phyloP scores from a whole-genome alignment of 129 eudicot species.

The Centrapalus pauciflorus region DNA sequence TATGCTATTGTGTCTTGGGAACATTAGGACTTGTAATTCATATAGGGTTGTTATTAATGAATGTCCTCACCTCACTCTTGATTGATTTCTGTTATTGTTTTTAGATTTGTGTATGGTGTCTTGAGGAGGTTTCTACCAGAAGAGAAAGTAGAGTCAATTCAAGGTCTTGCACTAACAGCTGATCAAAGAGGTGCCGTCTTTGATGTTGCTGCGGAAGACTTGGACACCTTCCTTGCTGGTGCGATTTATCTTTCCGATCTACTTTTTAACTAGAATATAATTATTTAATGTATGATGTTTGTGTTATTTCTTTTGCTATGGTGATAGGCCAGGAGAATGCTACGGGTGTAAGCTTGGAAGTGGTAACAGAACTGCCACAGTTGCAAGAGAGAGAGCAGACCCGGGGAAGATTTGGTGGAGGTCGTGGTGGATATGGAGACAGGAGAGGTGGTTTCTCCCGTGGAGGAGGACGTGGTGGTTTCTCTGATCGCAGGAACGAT shows the following conservation, averaged over 20 bases:
- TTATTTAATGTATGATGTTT: not conserved
- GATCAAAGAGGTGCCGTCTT: conserved; percentile 82
- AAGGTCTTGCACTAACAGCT: conserved; percentile 77
- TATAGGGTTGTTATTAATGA: no score
- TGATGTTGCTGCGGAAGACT: conserved; percentile 62
- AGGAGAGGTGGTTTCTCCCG: conserved; percentile 33
- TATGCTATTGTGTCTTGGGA: no score
- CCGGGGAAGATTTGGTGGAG: conserved; percentile 54
- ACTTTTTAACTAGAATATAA: not conserved
- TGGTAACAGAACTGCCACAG: conserved; percentile 63
- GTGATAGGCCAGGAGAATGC: conserved; percentile 66
- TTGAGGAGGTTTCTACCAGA: conserved; percentile 87
- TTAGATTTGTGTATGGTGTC: conserved; percentile 60
- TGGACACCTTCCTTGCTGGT: conserved; percentile 73
- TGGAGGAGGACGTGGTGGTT: conserved; percentile 37
- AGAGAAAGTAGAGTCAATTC: conserved; percentile 69
- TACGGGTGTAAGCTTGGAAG: conserved; percentile 61
- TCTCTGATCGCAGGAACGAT: conserved; percentile 30
- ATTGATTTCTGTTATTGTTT: not conserved
- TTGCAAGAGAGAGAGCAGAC: conserved; percentile 64
- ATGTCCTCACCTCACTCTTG: not conserved
- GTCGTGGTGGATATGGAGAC: conserved; percentile 37
- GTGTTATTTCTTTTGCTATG: not conserved
- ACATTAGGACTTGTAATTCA: no score
- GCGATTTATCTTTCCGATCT: not conserved